Evolutionary conservation across 1,139 yeast species (phyloP).

Genomic region (Suhomyces bokatorum): DNA sequence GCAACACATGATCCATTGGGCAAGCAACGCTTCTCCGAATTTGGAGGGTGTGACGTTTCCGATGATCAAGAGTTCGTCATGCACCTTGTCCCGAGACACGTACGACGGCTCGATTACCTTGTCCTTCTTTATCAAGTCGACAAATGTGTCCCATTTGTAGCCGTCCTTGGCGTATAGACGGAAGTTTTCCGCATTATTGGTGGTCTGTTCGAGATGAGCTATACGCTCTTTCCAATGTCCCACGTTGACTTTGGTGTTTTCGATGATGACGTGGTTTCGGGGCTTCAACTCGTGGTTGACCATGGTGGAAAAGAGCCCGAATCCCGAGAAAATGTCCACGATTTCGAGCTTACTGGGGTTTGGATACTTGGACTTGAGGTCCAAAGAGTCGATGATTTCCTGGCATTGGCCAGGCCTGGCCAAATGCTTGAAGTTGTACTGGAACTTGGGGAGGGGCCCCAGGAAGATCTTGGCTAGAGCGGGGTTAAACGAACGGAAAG

Average conservation of each 20-base stretch:
- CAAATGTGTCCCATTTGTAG: slow-evolving; percentile 64
- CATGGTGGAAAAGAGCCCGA: slow-evolving; percentile 54
- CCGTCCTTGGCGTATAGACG: slow-evolving; percentile 47
- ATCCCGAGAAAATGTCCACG: slow-evolving; percentile 64
- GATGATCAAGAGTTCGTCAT: slow-evolving; percentile 61
- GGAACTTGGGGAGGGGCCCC: slow-evolving; percentile 23
- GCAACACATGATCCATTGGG: slow-evolving; percentile 76
- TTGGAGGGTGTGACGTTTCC: slow-evolving; percentile 58
- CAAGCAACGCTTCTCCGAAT: slow-evolving; percentile 66
- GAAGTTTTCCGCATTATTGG: slow-evolving; percentile 33
- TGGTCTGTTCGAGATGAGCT: slow-evolving; percentile 21
- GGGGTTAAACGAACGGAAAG: slow-evolving; percentile 35
- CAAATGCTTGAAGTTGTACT: slow-evolving; percentile 26
- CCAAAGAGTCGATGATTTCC: slow-evolving; percentile 42
- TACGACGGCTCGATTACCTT: slow-evolving; percentile 41
- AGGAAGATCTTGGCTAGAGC: slow-evolving; percentile 22
- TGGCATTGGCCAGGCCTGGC: slow-evolving; percentile 33
- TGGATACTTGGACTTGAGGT: slow-evolving; percentile 44
- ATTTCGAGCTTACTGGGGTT: slow-evolving; percentile 50
- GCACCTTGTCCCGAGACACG: slow-evolving; percentile 48
- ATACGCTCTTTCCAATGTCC: slow-evolving; percentile 29
- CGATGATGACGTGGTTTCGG: slow-evolving; percentile 58
- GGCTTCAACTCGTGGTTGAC: slow-evolving; percentile 61
- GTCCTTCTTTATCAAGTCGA: slow-evolving; percentile 41
- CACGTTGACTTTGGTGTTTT: slow-evolving; percentile 44